Percentiles rank a stretch among this genome's conserved stretches.
phyloP scores from a whole-genome alignment of 352 stramenopile species.

The Phytophthora macrochlamydospora region DNA sequence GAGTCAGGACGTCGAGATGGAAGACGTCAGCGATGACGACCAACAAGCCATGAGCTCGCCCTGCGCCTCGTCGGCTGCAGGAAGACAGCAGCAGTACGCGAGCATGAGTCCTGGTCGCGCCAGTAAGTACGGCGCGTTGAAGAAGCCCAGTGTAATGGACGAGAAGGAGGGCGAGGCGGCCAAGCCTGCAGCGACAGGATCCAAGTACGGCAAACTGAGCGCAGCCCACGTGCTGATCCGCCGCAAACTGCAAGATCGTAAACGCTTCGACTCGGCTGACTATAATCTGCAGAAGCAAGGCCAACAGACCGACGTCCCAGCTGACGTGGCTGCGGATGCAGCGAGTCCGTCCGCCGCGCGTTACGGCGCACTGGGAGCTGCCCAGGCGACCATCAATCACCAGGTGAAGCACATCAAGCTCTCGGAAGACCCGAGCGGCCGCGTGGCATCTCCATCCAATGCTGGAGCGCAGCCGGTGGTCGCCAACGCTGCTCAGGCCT shows the following conservation, averaged over 20 bases:
- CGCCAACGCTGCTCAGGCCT: constrained; percentile 33
- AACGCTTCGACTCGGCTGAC: constrained; percentile 84
- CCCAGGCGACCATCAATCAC: constrained; percentile 47
- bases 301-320: constrained; percentile 32
- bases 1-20: background rate
- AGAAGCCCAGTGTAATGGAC: constrained; percentile 41
- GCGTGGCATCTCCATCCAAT: constrained; percentile 22
- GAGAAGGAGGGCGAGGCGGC: constrained; percentile 8
- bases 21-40: constrained; percentile 13
- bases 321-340: constrained; percentile 15
- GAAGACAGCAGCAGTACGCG: constrained; percentile 28
- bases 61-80: constrained; percentile 33
- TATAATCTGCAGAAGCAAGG: constrained; percentile 74
- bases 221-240: constrained; percentile 79
- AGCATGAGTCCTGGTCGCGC: constrained; percentile 67
- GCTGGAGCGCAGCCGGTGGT: background rate
- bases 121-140: constrained; percentile 53
- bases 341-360: background rate
- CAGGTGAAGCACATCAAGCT: constrained; percentile 85
- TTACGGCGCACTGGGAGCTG: constrained; percentile 13
- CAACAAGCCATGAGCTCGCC: constrained; percentile 49
- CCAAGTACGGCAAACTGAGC: constrained; percentile 70
- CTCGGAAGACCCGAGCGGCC: constrained; percentile 42
- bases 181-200: constrained; percentile 5
- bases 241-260: constrained; percentile 80